Conservation (phyloP, 129 eudicot species). For the Lonicera japonica region DNA sequence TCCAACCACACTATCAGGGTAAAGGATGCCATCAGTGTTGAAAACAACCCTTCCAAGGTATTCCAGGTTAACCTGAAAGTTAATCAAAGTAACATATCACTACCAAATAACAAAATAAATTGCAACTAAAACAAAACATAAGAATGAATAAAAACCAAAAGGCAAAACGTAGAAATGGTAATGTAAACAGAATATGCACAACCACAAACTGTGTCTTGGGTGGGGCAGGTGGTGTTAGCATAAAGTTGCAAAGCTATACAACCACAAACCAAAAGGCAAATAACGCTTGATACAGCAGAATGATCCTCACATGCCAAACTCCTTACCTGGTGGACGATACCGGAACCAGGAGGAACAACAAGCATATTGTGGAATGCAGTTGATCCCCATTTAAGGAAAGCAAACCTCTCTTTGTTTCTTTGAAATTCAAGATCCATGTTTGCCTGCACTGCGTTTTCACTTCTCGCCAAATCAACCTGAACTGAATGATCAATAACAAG, state of each 20-base stretch:
- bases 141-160: too few species aligned
- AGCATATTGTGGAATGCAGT: conserved; percentile 96
- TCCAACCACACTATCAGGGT: conserved; percentile 98
- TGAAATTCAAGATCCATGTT: conserved; percentile 93
- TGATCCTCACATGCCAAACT: too few species aligned
- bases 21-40: conserved; percentile 81
- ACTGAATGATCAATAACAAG: conserved; percentile 99
- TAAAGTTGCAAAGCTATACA: neutral
- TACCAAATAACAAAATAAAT: too few species aligned
- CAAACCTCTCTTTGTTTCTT: conserved; percentile 89
- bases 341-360: conserved; percentile 99
- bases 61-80: conserved; percentile 80
- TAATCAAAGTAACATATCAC: neutral
- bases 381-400: conserved; percentile 97
- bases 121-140: too few species aligned
- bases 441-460: conserved; percentile 85
- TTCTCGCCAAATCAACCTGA: conserved; percentile 94
- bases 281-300: too few species aligned
- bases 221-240: neutral
- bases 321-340: conserved; percentile 99
- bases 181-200: too few species aligned
- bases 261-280: neutral
- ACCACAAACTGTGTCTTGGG: too few species aligned
- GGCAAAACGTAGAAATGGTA: too few species aligned
- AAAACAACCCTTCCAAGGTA: conserved; percentile 98